Base-by-base conservation (phyloP, 306 rosid species). In the Vigna nakashimae region DNA sequence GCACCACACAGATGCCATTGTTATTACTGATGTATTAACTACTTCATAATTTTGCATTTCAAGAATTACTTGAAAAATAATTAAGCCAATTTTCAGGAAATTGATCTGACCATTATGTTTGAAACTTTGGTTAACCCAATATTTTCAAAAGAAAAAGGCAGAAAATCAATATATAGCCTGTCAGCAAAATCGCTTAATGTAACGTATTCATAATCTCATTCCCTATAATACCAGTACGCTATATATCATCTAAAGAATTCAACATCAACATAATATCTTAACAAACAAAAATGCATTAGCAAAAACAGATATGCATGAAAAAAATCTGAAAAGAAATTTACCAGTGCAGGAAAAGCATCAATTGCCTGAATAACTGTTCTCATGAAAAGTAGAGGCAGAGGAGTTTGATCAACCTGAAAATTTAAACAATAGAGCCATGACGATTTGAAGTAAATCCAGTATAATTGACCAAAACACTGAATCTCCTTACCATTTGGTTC, bases 281-380 rank as follows among this genome's bases (percentile, higher is more conserved):
- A 58, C 69, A 57, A 12, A 45, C 28, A 64, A 62, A 73, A 68
- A 63, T 65, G 59, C 68, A 62, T 46, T 18, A 34, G 74, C 40
- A 73, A 42, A 73, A 69, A 28, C 22, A 56, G 69, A 73, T 56
- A 52, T 9, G 64, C 64, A 50, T 50, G 56, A 58, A 55, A 57
- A 56, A 24, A 43, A 78, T 24, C 52, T 69, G 50, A 64, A 8
- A 65, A 40, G 28, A 68, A 82, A 68, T 46, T 81, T 88, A 96
- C 99, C 93, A 96, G 81, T 17, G 91, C 81, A 59, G 98, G 99
- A 86, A 92, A 96, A 75, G 98, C 99, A 84, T 96, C 99, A 74
- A 96, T 90, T 51, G 99, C 95, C 87, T 96, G 99, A 82, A 96
- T 92, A 73, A 96, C 93, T 34, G 99, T 96, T 88, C 99, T 86